Base-by-base conservation (phyloP, 192 early-diverging fungal species). In the Mortierella alpina region DNA sequence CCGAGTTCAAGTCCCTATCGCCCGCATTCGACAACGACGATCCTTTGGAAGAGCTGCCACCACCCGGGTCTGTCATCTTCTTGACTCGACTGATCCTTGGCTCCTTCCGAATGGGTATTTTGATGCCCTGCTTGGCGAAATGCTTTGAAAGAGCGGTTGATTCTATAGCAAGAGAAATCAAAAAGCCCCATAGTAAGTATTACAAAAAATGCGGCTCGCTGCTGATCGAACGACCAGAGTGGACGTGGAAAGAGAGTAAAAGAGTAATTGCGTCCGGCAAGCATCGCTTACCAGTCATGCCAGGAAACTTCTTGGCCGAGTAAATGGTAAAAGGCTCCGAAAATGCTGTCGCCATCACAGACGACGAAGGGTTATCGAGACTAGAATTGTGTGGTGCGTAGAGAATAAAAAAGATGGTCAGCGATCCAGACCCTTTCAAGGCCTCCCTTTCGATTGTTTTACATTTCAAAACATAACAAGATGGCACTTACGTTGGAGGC, bases 301-400 rank as follows among this genome's bases (percentile, higher is more conserved):
- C 93, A 5, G 93, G 93, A 73, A 94, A 94, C 50, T 88, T 86
- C 67, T 94, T 94, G 42, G 92, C 93, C 47, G 91, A 92, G 73
- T 87, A 93, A 55, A 93, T 91, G 18, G 84, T 85, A 71, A 94
- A 94, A 15, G 87, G 85, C 20, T 91, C 87, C 18, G 91, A 89
- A 63, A 90, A 92, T 5, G 87, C 82, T 14, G 81, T 75, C 1
- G 88, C 86, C 31, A 68, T 69, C 0, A 90, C 80, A 18, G 59
- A 22, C n/a, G 73, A 66, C 18, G 66, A 52, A 7, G 68, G 65
- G 18, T 23, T 54, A 40, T 66, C 70, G 23, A 62, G 74, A 6
- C 75, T 68, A 55, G 40, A 50, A 23, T 45, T 15, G 14, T 20
- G 46, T 12, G 54, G 50, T 42, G 42, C 49, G 44, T 7, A 51